Base-by-base conservation (phyloP, 1,139 yeast species). In the Pichia sp. region DNA sequence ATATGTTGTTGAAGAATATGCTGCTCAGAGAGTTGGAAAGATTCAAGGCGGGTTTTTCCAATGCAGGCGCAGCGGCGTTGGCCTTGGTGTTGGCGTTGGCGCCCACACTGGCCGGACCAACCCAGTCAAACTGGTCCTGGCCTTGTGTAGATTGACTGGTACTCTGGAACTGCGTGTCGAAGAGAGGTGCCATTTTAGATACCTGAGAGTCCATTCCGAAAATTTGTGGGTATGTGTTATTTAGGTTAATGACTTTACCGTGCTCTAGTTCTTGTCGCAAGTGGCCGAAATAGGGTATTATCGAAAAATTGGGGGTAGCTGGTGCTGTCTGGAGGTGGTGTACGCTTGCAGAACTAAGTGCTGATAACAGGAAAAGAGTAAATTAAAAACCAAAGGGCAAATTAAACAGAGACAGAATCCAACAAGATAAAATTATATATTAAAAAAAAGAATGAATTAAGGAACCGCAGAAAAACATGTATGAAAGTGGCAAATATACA, bases 21-120 rank as follows among this genome's bases (percentile, higher is more conserved):
- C 40, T 43, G 26, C 46, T 36, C 45, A 47, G 51, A 4, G 54
- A 52, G 15, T 52, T 52, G 6, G 54, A 19, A 7, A 5, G 8
- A 15, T 7, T 41, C 4, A 47, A 10, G 2, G 19, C 13, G 10
- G 52, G 49, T 8, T 16, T 16, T n/a, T 36, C 41, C 16, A 36
- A n/a, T 15, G 41, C 13, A 36, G 41, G 16, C 16, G 46, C 31
- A 23, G 32, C 4, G 32, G 13, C 45, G 10, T 16, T 43, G 19
- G 30, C 45, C 10, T 43, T 43, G 15, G 32, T 8, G 19, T 8
- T 19, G 15, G 13, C 15, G 19, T 43, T 19, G 41, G 16, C 41
- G 7, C n/a, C 41, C 41, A 7, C 41, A 36, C 16, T 7, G 8
- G n/a, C n/a, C n/a, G 41, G 41, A 36, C 41, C 41, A 36, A n/a